phyloP scores from a whole-genome alignment of 2,329 filamentous ascomycete species.

The Colletotrichum caudatum region DNA sequence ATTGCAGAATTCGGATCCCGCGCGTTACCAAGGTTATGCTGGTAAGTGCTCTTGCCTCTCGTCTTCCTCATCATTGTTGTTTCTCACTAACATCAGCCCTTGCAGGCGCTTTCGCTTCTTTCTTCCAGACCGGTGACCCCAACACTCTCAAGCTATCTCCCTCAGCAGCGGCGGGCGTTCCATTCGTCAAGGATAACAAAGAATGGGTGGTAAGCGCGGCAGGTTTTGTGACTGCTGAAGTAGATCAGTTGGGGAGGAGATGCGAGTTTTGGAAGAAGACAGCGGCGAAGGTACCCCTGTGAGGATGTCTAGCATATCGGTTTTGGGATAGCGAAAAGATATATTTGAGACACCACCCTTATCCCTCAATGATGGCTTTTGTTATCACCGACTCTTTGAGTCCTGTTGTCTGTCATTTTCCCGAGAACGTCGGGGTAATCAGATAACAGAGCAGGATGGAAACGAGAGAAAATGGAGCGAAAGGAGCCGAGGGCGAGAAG shows the following conservation, averaged over 20 bases:
- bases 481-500: neutral
- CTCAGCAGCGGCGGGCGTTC: conserved; percentile 57
- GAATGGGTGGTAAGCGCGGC: conserved; percentile 64
- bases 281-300: conserved; percentile 61
- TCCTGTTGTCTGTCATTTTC: neutral
- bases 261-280: conserved; percentile 67
- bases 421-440: neutral
- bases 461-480: neutral
- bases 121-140: conserved; percentile 70
- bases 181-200: conserved; percentile 53
- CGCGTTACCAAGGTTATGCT: conserved; percentile 66
- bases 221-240: conserved; percentile 57
- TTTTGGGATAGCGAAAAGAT: neutral
- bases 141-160: conserved; percentile 68
- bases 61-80: neutral
- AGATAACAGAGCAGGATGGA: neutral
- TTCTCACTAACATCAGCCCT: conserved; percentile 2
- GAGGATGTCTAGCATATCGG: conserved; percentile 33
- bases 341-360: neutral
- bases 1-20: conserved; percentile 62
- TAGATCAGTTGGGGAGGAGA: conserved; percentile 56
- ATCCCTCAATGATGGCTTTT: no score
- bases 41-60: conserved; percentile 39
- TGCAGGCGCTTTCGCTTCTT: conserved; percentile 69
- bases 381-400: neutral